Percentiles rank a stretch among this genome's conserved stretches.
These are phyloP conservation scores for Metarhizium rileyi DNA, from an alignment of 2,329 filamentous ascomycete species.

Conservation along the genomic window DNA sequence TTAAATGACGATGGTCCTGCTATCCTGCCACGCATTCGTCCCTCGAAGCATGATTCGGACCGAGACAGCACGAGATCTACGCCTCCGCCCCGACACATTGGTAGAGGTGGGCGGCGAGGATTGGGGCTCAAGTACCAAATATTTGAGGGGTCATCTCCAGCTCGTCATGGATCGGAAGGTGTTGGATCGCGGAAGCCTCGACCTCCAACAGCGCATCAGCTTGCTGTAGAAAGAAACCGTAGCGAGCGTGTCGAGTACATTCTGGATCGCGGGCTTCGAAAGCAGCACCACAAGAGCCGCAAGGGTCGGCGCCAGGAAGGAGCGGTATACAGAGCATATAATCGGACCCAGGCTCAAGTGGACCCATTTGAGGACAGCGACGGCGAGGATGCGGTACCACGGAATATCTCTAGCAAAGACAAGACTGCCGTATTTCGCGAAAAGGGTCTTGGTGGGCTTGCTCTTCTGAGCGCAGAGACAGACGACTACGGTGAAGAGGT, in stretches of 20 bases:
- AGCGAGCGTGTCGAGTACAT: conserved; percentile 75
- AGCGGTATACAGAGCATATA: conserved; percentile 55
- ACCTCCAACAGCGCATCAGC: conserved; percentile 71
- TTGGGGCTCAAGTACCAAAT: conserved; percentile 47
- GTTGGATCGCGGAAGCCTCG: conserved; percentile 55
- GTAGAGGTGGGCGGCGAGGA: conserved; percentile 14
- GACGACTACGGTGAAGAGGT: conserved; percentile 74
- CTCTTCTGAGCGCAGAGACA: conserved; percentile 48
- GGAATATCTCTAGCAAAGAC: conserved; percentile 20
- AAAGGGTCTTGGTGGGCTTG: conserved; percentile 53
- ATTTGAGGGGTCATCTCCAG: conserved; percentile 52
- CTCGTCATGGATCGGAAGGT: conserved; percentile 42
- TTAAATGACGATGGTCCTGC: conserved; percentile 44
- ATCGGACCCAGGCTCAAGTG: conserved; percentile 46
- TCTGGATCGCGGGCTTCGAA: conserved; percentile 62
- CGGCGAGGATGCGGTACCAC: conserved; percentile 37
- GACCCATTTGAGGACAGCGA: conserved; percentile 55
- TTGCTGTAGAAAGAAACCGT: conserved; percentile 70
- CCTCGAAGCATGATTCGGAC: conserved; percentile 48
- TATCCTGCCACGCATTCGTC: conserved; percentile 52
- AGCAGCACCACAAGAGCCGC: conserved; percentile 53
- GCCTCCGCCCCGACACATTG: conserved; percentile 27
- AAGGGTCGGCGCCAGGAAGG: conserved; percentile 55
- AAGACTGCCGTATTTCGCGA: conserved; percentile 37
- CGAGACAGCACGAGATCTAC: conserved; percentile 36